These are phyloP conservation scores for Paulownia fortunei DNA, from an alignment of 257 asterid genomes.

Conservation along the genomic window DNA sequence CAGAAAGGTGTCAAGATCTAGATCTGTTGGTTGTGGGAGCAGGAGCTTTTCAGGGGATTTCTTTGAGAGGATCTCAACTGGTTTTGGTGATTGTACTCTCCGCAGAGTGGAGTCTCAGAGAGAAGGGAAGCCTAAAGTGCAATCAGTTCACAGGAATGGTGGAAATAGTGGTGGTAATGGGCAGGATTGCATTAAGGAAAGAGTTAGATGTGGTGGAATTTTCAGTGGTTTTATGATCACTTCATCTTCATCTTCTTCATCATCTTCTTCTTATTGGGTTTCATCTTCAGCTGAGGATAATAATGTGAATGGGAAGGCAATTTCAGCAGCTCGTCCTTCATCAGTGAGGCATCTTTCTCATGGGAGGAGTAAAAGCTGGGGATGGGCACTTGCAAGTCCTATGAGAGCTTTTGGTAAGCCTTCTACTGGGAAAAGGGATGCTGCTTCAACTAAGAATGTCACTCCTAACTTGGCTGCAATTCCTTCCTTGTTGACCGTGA, in stretches of 20 bases:
- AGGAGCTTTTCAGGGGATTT: constrained; percentile 96
- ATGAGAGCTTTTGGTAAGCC: constrained; percentile 87
- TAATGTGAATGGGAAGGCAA: constrained; percentile 43
- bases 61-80: constrained; percentile 94
- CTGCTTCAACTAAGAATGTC: constrained; percentile 55
- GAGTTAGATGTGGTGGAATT: constrained; percentile 92
- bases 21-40: constrained; percentile 99
- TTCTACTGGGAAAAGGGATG: constrained; percentile 57
- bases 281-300: constrained; percentile 66
- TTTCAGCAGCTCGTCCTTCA: constrained; percentile 24
- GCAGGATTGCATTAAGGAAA: constrained; percentile 78
- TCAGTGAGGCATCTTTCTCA: constrained; percentile 54
- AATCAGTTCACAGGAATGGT: constrained; percentile 42
- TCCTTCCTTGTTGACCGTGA: constrained; percentile 81
- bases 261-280: constrained; percentile 71
- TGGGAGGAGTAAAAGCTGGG: constrained; percentile 95
- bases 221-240: constrained; percentile 86
- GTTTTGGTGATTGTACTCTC: constrained; percentile 94
- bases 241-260: constrained; percentile 80
- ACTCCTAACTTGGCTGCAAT: constrained; percentile 81
- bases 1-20: constrained; percentile 90
- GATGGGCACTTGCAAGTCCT: constrained; percentile 99
- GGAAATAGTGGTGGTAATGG: constrained; percentile 44
- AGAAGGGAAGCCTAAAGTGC: constrained; percentile 77
- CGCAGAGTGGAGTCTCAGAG: constrained; percentile 96